Evolutionary conservation across 306 rosid species (phyloP).

Genomic region (Dryas octopetala): DNA sequence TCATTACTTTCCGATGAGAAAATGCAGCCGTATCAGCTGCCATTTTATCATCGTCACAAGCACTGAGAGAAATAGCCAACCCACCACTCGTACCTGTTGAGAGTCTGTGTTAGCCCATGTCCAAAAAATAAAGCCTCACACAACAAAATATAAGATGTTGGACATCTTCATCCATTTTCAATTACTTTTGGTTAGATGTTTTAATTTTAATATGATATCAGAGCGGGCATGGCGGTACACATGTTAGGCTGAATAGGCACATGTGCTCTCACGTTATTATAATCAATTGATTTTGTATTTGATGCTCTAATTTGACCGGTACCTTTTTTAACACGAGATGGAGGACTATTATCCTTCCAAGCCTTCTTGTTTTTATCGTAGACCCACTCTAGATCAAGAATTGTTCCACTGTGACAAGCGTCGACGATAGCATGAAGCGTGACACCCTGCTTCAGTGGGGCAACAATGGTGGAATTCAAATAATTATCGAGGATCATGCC

Average conservation of each 20-base stretch:
- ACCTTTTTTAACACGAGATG: constrained; percentile 46
- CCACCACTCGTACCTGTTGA: constrained; percentile 52
- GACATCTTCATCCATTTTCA: too few relatives aligned
- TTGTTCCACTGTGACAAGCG: constrained; percentile 85
- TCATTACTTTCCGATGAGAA: constrained; percentile 43
- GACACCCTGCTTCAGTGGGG: constrained; percentile 67
- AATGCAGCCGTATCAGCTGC: constrained; percentile 73
- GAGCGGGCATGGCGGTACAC: too few relatives aligned
- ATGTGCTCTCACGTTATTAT: too few relatives aligned
- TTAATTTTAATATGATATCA: too few relatives aligned
- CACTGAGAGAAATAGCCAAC: constrained; percentile 61
- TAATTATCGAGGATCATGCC: constrained; percentile 68
- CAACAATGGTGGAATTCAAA: constrained; percentile 57
- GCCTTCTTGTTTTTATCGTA: constrained; percentile 38
- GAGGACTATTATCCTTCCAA: constrained; percentile 62
- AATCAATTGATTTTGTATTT: too few relatives aligned
- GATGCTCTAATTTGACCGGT: too few relatives aligned
- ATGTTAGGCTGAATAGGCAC: too few relatives aligned
- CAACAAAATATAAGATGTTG: too few relatives aligned
- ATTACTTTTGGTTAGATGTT: too few relatives aligned
- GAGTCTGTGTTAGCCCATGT: too few relatives aligned
- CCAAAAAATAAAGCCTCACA: too few relatives aligned
- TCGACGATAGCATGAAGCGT: constrained; percentile 79
- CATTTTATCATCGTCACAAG: constrained; percentile 63
- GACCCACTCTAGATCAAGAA: constrained; percentile 61